Percentiles rank a stretch among this genome's conserved stretches.
These are phyloP conservation scores for Phytophthora tubulina DNA, from an alignment of 352 stramenopile genomes.

Conservation along the genomic window DNA sequence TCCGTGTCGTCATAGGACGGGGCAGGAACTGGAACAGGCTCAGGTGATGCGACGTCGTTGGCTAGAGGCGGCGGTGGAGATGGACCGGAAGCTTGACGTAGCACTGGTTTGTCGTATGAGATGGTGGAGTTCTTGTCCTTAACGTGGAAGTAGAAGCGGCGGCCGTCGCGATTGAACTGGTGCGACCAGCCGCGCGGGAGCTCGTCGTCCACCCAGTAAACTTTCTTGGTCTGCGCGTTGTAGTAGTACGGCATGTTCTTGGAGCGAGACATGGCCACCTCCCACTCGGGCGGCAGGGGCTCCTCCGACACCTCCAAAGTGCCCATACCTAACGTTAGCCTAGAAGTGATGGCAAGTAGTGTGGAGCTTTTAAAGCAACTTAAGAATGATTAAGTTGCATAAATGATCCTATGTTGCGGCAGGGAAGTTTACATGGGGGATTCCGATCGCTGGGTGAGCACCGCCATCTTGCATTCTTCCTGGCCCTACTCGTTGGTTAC, in stretches of 20 bases:
- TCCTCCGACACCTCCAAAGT: conserved; percentile 64
- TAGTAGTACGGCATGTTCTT: conserved; percentile 91
- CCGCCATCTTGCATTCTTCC: too few relatives aligned
- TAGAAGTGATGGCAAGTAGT: too few relatives aligned
- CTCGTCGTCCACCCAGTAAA: conserved; percentile 88
- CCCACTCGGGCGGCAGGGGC: conserved; percentile 74
- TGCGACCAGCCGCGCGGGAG: conserved; percentile 83
- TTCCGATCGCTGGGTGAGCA: too few relatives aligned
- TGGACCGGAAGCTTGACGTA: conserved; percentile 18
- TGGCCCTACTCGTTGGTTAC: too few relatives aligned
- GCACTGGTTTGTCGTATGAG: conserved; percentile 80
- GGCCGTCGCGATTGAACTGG: conserved; percentile 75
- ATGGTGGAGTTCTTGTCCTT: conserved; percentile 71
- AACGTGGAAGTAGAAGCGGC: conserved; percentile 82
- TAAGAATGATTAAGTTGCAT: background rate
- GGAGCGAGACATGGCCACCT: conserved; percentile 81
- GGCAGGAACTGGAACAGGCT: conserved; percentile 55
- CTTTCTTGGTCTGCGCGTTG: conserved; percentile 77
- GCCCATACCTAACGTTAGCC: conserved; percentile 1
- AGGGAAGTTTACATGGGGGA: too few relatives aligned
- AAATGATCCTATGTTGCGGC: too few relatives aligned
- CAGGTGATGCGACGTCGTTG: conserved; percentile 29
- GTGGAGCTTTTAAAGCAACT: background rate
- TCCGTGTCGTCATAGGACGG: conserved; percentile 50
- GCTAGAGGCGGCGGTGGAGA: conserved; percentile 4